Base-by-base conservation (phyloP, 2,329 filamentous ascomycete genomes). In the Aureobasidium lini region DNA sequence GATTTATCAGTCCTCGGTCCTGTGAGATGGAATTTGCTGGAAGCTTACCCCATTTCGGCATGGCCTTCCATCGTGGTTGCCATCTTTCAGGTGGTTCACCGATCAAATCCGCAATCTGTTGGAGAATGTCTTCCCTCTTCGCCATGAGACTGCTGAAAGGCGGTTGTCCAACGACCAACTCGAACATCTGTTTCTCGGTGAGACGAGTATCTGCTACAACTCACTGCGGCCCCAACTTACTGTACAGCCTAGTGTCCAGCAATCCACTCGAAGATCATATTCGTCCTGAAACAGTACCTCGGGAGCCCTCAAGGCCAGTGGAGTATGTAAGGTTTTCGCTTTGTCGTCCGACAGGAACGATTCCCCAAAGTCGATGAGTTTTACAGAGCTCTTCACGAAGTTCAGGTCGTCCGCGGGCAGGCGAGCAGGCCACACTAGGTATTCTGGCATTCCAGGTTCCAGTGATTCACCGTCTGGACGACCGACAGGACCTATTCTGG, bases 281-380 rank as follows among this genome's bases (percentile, higher is more conserved):
- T 50, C 57, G 29, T 75, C 71, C 47, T 64, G 43, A 57, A 76
- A 74, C 28, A 77, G 67, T 52, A 72, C 62, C 63, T 76, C 73
- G 0, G 74, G 73, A 44, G 73, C 68, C 10, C 70, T 68, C 54
- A 75, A 42, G 57, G 59, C 2, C 43, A 75, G 60, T 71, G 74
- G 31, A 6, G 69, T 75, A 44, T 72, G 64, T 10, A 76, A 65
- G 4, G 61, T 66, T 42, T 64, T 15, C 57, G 72, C 70, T 16
- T 29, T 6, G 2, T 66, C 57, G 11, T 63, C 16, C 10, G 4
- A 43, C 10, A 61, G 60, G 58, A 76, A 76, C 42, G 72, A 72
- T 64, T 74, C 65, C 1, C 73, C 72, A 58, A 75, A 75, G 60
- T 76, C 72, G 10, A 75, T 62, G n/a, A 73, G 68, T 46, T 73